Percentiles rank a stretch among this genome's conserved stretches.
Conservation (phyloP, 805 yeast genomes). For the Candida stauntonica region DNA sequence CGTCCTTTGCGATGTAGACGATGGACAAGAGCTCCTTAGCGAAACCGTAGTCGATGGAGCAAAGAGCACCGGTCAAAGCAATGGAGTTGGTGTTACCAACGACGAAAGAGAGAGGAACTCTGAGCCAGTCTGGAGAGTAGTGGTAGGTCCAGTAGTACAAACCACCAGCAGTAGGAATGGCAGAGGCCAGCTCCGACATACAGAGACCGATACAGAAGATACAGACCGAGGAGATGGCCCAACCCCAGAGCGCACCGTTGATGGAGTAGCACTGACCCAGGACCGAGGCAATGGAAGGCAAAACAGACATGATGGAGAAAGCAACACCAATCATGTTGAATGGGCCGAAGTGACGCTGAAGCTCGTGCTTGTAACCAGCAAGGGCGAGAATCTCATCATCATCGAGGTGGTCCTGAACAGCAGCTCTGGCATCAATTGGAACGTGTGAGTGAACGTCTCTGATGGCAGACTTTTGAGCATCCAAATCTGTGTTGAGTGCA, state of each 20-base stretch:
- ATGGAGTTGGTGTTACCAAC: constrained; percentile 67
- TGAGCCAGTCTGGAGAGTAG: constrained; percentile 52
- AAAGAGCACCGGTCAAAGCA: constrained; percentile 61
- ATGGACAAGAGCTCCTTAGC: constrained; percentile 56
- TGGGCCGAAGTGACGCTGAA: constrained; percentile 54
- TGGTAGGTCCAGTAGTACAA: constrained; percentile 65
- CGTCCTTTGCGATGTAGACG: constrained; percentile 50
- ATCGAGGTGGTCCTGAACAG: constrained; percentile 16
- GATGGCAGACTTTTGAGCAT: constrained; percentile 16
- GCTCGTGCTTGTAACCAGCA: constrained; percentile 70
- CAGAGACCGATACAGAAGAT: constrained; percentile 52
- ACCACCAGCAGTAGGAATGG: constrained; percentile 76
- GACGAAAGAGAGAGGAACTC: constrained; percentile 53
- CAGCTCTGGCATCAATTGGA: constrained; percentile 23
- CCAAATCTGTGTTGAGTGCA: constrained; percentile 20
- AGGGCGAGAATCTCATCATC: constrained; percentile 35
- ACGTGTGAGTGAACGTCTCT: constrained; percentile 21
- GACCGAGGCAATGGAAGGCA: constrained; percentile 54
- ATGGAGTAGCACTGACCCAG: constrained; percentile 43
- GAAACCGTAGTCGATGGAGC: constrained; percentile 68
- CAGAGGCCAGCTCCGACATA: constrained; percentile 62
- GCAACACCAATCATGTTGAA: constrained; percentile 65
- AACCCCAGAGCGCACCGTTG: constrained; percentile 59
- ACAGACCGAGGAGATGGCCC: constrained; percentile 56
- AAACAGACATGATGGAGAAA: constrained; percentile 62